Evolutionary conservation across 805 yeast species (phyloP).

Genomic region (Saccharomycopsis fodiens): DNA sequence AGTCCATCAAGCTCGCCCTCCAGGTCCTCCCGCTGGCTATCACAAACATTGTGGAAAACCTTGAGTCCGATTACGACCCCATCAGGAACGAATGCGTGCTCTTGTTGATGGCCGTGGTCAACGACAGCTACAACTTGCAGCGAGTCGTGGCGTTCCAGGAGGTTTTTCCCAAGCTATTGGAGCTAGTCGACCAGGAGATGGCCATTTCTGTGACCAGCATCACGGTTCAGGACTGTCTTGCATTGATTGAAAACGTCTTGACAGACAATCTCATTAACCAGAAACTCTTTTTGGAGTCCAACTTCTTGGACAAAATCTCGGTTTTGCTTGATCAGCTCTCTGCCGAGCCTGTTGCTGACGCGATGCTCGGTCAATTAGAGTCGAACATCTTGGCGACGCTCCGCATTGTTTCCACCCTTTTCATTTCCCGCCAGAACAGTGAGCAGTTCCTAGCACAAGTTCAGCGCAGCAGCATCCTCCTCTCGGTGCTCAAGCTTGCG

Average conservation of each 20-base stretch:
- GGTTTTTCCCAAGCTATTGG: slow-evolving; percentile 74
- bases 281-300: slow-evolving; percentile 78
- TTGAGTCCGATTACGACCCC: slow-evolving; percentile 70
- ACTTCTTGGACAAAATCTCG: slow-evolving; percentile 27
- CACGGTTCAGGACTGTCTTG: slow-evolving; percentile 85
- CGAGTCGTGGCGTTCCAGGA: slow-evolving; percentile 92
- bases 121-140: slow-evolving; percentile 78
- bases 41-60: slow-evolving; percentile 56
- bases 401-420: slow-evolving; percentile 13
- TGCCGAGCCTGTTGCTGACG: not conserved
- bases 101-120: slow-evolving; percentile 74
- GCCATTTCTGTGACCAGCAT: slow-evolving; percentile 77
- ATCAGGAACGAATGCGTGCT: slow-evolving; percentile 83
- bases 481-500: slow-evolving; percentile 59
- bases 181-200: slow-evolving; percentile 79
- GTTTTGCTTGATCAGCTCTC: slow-evolving; percentile 9
- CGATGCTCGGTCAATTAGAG: slow-evolving; percentile 3
- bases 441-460: slow-evolving; percentile 5
- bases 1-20: slow-evolving; percentile 64
- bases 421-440: slow-evolving; percentile 12
- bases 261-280: slow-evolving; percentile 87
- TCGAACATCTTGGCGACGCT: slow-evolving; percentile 11
- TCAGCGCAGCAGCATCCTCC: slow-evolving; percentile 45
- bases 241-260: slow-evolving; percentile 63
- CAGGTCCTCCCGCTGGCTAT: slow-evolving; percentile 71